phyloP scores from a whole-genome alignment of 257 asterid species.

The Nyctanthes arbortristis region DNA sequence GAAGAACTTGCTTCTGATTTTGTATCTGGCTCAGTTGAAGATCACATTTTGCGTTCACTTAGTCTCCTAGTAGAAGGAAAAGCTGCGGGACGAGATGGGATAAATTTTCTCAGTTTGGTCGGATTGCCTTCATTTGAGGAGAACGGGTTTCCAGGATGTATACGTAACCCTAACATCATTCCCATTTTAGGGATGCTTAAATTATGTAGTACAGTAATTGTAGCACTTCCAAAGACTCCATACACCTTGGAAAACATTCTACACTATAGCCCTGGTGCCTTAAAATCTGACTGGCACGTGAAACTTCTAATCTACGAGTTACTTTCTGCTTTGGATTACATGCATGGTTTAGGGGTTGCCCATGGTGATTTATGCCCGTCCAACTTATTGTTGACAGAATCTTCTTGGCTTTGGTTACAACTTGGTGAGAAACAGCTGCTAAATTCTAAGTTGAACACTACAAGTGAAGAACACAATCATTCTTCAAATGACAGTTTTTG shows the following conservation, averaged over 20 bases:
- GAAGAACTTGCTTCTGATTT: conserved; percentile 62
- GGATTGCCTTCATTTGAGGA: conserved; percentile 77
- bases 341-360: conserved; percentile 82
- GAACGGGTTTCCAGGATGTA: conserved; percentile 74
- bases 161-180: conserved; percentile 87
- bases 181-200: conserved; percentile 81
- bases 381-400: conserved; percentile 62
- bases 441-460: conserved; percentile 36
- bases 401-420: conserved; percentile 84
- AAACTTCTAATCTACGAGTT: conserved; percentile 69
- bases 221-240: conserved; percentile 68
- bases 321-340: conserved; percentile 76
- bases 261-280: conserved; percentile 68
- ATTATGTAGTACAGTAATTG: conserved; percentile 44
- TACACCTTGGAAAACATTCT: conserved; percentile 74
- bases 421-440: conserved; percentile 49
- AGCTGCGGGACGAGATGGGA: conserved; percentile 50
- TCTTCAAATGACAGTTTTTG: conserved; percentile 38
- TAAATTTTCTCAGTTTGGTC: conserved; percentile 68
- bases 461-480: conserved; percentile 26
- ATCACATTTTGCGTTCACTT: conserved; percentile 62
- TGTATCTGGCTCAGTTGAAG: conserved; percentile 68
- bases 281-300: conserved; percentile 75
- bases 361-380: conserved; percentile 77
- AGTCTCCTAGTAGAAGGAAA: conserved; percentile 69